These are phyloP conservation scores for Melastoma candidum DNA, from an alignment of 441 rosid genomes.

Conservation along the genomic window DNA sequence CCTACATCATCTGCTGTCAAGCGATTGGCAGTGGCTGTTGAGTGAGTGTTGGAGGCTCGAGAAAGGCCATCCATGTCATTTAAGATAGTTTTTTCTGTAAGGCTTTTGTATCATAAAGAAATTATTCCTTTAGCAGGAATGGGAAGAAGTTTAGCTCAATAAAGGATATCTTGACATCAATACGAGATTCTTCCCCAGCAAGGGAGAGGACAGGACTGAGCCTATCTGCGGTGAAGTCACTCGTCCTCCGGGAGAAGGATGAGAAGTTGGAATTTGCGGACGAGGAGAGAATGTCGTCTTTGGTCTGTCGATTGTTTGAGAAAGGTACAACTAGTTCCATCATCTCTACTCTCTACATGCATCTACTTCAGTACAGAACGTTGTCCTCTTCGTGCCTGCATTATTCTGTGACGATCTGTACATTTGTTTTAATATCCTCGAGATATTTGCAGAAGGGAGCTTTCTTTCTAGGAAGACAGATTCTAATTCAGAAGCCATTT, in stretches of 20 bases:
- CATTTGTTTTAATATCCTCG: slow-evolving; percentile 54
- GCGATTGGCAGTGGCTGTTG: slow-evolving; percentile 73
- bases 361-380: not conserved
- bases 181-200: slow-evolving; percentile 73
- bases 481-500: slow-evolving; percentile 34
- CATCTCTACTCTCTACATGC: not conserved
- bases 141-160: slow-evolving; percentile 62
- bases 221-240: slow-evolving; percentile 80
- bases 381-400: not conserved
- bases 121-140: slow-evolving; percentile 33
- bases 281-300: slow-evolving; percentile 33
- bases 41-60: slow-evolving; percentile 45
- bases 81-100: not conserved
- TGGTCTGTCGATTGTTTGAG: slow-evolving; percentile 47
- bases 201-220: slow-evolving; percentile 77
- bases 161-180: slow-evolving; percentile 67
- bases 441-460: slow-evolving; percentile 69
- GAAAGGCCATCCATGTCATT: slow-evolving; percentile 1
- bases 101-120: not conserved
- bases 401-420: slow-evolving; percentile 43
- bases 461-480: slow-evolving; percentile 64
- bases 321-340: slow-evolving; percentile 41
- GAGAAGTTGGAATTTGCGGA: slow-evolving; percentile 59
- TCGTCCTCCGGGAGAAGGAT: slow-evolving; percentile 90
- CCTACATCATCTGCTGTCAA: slow-evolving; percentile 63